Percentiles rank a stretch among this genome's conserved stretches.
Evolutionary conservation across 2,329 filamentous ascomycete genomes (phyloP).

Genomic region (Clonostachys chloroleuca): DNA sequence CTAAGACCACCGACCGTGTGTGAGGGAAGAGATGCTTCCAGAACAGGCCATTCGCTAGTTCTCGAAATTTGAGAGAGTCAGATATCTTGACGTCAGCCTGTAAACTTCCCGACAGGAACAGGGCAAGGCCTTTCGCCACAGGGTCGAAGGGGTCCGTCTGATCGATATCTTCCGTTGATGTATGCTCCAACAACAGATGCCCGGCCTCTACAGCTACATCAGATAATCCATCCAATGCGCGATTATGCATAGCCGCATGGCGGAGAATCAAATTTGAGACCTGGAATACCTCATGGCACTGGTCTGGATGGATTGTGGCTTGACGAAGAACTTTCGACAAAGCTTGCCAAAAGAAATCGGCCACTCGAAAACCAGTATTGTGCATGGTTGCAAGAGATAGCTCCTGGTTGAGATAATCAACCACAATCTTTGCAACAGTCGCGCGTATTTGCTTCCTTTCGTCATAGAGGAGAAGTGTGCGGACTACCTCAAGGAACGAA

Average conservation of each 20-base stretch:
- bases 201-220: slow-evolving; percentile 6
- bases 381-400: background rate
- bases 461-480: background rate
- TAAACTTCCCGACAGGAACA: slow-evolving; percentile 21
- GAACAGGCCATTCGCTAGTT: slow-evolving; percentile 42
- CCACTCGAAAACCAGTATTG: background rate
- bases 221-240: background rate
- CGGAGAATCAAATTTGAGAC: slow-evolving; percentile 4
- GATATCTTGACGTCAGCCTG: slow-evolving; percentile 14
- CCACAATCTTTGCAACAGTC: slow-evolving; percentile 20
- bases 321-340: slow-evolving; percentile 18
- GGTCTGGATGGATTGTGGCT: slow-evolving; percentile 12
- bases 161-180: slow-evolving; percentile 32
- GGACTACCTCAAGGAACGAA: background rate
- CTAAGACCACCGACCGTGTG: slow-evolving; percentile 18
- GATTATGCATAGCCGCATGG: background rate
- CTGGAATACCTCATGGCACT: slow-evolving; percentile 17
- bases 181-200: slow-evolving; percentile 27
- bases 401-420: background rate
- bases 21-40: slow-evolving; percentile 63
- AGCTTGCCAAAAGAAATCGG: slow-evolving; percentile 7
- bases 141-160: slow-evolving; percentile 16
- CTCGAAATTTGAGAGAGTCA: slow-evolving; percentile 14
- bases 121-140: slow-evolving; percentile 19
- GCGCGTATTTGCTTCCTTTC: background rate